Base-by-base conservation (phyloP, 228 moss, liverwort and hornwort genomes). In the Sphagnum magellanicum region DNA sequence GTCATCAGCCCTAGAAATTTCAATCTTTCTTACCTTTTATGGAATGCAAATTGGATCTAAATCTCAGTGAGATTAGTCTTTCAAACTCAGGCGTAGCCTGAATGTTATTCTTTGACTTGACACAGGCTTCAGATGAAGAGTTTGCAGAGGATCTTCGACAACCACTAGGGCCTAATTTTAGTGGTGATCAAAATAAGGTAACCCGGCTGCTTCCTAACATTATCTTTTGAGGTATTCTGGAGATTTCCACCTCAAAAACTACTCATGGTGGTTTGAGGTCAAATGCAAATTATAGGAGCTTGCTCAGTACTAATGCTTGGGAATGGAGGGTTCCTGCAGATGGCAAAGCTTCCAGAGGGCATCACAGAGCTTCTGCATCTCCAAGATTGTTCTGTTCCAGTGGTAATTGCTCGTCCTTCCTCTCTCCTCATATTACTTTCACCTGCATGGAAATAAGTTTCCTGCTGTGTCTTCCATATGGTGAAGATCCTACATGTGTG, bases 151-250 rank as follows among this genome's bases (percentile, higher is more conserved):
- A 74, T 16, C 79, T 79, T 63, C 74, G 74, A 12, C 74, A 67
- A 63, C 71, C 60, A 15, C 61, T 74, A 49, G 79, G 74, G 48
- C 71, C 70, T 7, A 61, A 79, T 51, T 79, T 71, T 50, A 15
- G 70, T 55, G 79, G 79, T 59, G 79, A 74, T 67, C 74, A 79
- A 53, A 79, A 79, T 48, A 71, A 79, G 62, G 79, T 79, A 76
- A 6, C 32, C 32, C 32, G 6, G 59, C 59, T 60, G 59, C 15
- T 60, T 15, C 12, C 15, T 12, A 13, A 48, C 48, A 5, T 55
- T 52, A 52, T 59, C 69, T 61, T 59, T 49, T 2, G 32, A n/a
- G 62, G 17, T 15, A 1, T 60, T 15, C 59, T 60, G 59, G 15
- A 15, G 15, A 11, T 15, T 15, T 15, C 13, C 59, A 60, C 15